Conservation (phyloP, 345 rosid genomes). For the Carallia brachiata region DNA sequence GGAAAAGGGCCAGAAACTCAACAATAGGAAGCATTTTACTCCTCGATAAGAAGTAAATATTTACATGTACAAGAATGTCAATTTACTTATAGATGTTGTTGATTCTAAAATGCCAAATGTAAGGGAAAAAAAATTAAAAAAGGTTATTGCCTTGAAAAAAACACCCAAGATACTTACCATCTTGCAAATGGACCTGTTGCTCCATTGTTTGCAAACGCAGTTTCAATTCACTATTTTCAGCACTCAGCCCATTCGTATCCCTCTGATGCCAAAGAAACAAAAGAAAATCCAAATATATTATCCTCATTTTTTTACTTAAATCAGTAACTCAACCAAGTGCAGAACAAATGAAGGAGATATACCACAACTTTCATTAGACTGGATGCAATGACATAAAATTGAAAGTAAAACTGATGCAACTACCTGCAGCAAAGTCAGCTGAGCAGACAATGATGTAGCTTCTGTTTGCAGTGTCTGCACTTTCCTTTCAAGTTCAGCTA, state of each 20-base stretch:
- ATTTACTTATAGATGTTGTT: background rate
- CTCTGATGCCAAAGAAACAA: constrained; percentile 45
- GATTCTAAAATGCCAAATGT: background rate
- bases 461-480: constrained; percentile 87
- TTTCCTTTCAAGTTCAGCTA: constrained; percentile 89
- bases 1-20: background rate
- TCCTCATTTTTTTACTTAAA: background rate
- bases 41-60: background rate
- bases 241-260: constrained; percentile 72
- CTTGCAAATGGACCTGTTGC: constrained; percentile 85
- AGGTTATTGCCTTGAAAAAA: background rate
- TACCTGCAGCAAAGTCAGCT: constrained; percentile 82
- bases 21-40: background rate
- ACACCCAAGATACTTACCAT: constrained; percentile 48
- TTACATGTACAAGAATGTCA: background rate
- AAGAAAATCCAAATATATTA: background rate
- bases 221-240: constrained; percentile 84
- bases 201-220: constrained; percentile 89
- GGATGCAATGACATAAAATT: background rate
- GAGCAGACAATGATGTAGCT: constrained; percentile 89
- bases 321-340: background rate
- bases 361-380: background rate
- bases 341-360: constrained; percentile 1
- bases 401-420: constrained; percentile 7
- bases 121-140: background rate